Conservation (phyloP, 1,284 basidiomycete genomes). For the Leccinum solheimii region DNA sequence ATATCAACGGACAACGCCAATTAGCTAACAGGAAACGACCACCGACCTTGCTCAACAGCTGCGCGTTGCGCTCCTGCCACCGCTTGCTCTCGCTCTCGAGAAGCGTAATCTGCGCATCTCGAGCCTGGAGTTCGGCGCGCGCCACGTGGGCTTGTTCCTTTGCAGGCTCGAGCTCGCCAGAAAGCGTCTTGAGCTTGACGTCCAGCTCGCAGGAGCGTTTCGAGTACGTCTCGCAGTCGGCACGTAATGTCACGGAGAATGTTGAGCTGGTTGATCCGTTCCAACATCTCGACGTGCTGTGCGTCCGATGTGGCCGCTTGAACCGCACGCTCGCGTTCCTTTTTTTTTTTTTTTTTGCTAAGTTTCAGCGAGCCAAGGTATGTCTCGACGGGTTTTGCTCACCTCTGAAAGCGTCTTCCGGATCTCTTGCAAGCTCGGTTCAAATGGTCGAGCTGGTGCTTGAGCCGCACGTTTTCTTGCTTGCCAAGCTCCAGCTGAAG, state of each 20-base stretch:
- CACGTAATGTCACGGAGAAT: slow-evolving; percentile 77
- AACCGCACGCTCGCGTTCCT: slow-evolving; percentile 80
- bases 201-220: slow-evolving; percentile 71
- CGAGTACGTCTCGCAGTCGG: slow-evolving; percentile 68
- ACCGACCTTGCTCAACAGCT: slow-evolving; percentile 74
- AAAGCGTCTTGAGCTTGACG: slow-evolving; percentile 56
- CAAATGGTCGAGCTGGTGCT: slow-evolving; percentile 77
- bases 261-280: slow-evolving; percentile 86
- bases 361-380: neutral
- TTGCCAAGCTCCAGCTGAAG: slow-evolving; percentile 84
- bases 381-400: slow-evolving; percentile 8
- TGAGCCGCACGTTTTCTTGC: slow-evolving; percentile 79
- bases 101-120: slow-evolving; percentile 66
- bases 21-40: neutral
- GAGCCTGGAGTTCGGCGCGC: slow-evolving; percentile 74
- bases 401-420: slow-evolving; percentile 67
- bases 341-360: neutral
- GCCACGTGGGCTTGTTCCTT: slow-evolving; percentile 70
- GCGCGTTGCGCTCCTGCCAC: slow-evolving; percentile 85
- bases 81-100: slow-evolving; percentile 78
- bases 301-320: slow-evolving; percentile 69
- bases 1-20: neutral
- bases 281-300: slow-evolving; percentile 83
- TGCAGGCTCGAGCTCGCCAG: slow-evolving; percentile 71
- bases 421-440: slow-evolving; percentile 70